A percentile compares a stretch with the other conserved stretches of the same genome.
phyloP scores from a whole-genome alignment of 176 grass and related monocot species.

The Triticum urartu region DNA sequence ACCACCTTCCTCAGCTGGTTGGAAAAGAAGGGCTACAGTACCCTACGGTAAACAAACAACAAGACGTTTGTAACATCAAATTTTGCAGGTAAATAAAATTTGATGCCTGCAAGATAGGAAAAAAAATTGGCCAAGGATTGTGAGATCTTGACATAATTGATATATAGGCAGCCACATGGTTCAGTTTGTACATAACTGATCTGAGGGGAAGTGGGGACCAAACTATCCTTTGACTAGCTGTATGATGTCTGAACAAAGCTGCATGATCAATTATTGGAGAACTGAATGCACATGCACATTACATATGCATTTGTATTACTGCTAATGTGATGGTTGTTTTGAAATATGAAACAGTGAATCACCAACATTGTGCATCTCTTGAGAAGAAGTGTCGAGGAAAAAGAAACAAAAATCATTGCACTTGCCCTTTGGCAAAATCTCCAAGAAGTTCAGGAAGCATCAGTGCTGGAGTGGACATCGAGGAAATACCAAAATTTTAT shows the following conservation, averaged over 20 bases:
- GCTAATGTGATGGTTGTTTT: not conserved
- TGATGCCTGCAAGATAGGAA: not conserved
- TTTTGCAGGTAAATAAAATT: not conserved
- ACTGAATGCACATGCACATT: not conserved
- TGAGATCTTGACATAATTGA: not conserved
- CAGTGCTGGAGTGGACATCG: not conserved
- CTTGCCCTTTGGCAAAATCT: not conserved
- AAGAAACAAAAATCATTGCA: not conserved
- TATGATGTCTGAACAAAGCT: not conserved
- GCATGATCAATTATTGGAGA: not conserved
- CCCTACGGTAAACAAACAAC: constrained; percentile 54
- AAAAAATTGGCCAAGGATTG: not conserved
- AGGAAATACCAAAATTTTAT: not conserved
- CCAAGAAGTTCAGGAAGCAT: constrained; percentile 3
- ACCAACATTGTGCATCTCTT: not conserved
- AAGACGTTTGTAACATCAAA: not conserved
- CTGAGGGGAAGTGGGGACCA: not conserved
- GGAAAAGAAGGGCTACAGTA: constrained; percentile 76
- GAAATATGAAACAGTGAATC: not conserved
- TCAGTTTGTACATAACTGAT: not conserved
- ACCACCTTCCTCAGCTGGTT: constrained; percentile 92
- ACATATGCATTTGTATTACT: not conserved
- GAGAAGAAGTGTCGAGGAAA: not conserved
- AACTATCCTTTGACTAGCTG: not conserved
- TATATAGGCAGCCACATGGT: constrained; percentile 6